Conservation (phyloP, 1,284 basidiomycete genomes). For the Puccinia coronata region DNA sequence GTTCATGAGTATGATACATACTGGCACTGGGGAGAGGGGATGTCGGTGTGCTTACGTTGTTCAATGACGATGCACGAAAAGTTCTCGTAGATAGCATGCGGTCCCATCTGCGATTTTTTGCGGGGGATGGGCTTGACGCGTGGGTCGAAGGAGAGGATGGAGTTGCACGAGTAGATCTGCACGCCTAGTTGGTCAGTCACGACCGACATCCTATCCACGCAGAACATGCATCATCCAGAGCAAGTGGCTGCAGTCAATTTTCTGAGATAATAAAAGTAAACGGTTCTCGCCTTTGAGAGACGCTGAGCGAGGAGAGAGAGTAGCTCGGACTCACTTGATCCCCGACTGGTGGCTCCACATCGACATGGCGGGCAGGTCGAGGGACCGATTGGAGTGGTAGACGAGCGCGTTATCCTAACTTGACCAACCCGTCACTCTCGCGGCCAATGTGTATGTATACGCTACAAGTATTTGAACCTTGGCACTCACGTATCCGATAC, state of each 20-base stretch:
- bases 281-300: not conserved
- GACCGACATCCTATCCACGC: slow-evolving; percentile 62
- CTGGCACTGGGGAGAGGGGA: not conserved
- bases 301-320: not conserved
- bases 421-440: not conserved
- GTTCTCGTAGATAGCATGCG: slow-evolving; percentile 59
- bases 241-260: not conserved
- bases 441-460: not conserved
- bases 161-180: slow-evolving; percentile 63
- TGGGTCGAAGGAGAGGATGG: slow-evolving; percentile 57
- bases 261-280: not conserved
- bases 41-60: slow-evolving; percentile 53
- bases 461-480: not conserved
- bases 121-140: slow-evolving; percentile 61
- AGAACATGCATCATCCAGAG: not conserved
- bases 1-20: not conserved
- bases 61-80: slow-evolving; percentile 64
- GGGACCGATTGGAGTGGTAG: slow-evolving; percentile 1
- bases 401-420: slow-evolving; percentile 45
- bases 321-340: slow-evolving; percentile 60
- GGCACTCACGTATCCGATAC: slow-evolving; percentile 55
- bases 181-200: slow-evolving; percentile 64
- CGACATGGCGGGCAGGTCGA: slow-evolving; percentile 14
- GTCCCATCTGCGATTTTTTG: slow-evolving; percentile 63
- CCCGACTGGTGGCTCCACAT: slow-evolving; percentile 63